Evolutionary conservation across 108 stramenopile species (phyloP).

Genomic region (Phaeodactylum tricornutum): DNA sequence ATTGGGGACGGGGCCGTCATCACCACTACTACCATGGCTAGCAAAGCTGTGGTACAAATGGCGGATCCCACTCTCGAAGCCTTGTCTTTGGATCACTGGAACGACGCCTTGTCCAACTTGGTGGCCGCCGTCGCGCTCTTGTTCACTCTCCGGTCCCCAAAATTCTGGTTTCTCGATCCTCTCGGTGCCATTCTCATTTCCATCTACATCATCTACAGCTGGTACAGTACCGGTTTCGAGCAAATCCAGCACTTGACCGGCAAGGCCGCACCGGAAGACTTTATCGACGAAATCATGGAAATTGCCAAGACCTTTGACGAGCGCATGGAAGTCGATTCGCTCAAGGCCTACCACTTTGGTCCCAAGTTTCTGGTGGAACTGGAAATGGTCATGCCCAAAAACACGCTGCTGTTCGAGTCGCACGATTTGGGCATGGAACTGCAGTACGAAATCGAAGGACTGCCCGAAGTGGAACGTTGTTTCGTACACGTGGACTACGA

Average conservation of each 20-base stretch:
- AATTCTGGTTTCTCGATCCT: conserved; percentile 79
- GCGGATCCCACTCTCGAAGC: conserved; percentile 77
- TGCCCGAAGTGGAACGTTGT: conserved; percentile 88
- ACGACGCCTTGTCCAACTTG: conserved; percentile 81
- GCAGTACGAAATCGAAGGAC: conserved; percentile 88
- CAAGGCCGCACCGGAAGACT: conserved; percentile 77
- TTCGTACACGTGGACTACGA: conserved; percentile 95
- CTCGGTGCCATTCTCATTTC: conserved; percentile 88
- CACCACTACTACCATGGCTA: conserved; percentile 7
- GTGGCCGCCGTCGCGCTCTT: conserved; percentile 80
- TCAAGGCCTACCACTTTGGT: conserved; percentile 91
- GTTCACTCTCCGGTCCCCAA: conserved; percentile 34
- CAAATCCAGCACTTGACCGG: conserved; percentile 91
- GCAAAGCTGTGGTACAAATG: conserved; percentile 19
- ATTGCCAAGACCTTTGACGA: conserved; percentile 72
- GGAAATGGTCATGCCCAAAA: conserved; percentile 81
- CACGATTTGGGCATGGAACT: conserved; percentile 94
- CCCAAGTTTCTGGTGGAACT: conserved; percentile 91
- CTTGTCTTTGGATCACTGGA: conserved; percentile 90
- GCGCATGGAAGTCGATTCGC: conserved; percentile 74
- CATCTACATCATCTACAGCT: conserved; percentile 82
- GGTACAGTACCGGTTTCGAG: conserved; percentile 85
- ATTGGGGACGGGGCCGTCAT: conserved; percentile 1
- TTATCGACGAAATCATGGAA: conserved; percentile 75
- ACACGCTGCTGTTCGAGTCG: conserved; percentile 68